Evolutionary conservation across 768 basidiomycete species (phyloP).

Genomic region (Leccinum uliginosum): DNA sequence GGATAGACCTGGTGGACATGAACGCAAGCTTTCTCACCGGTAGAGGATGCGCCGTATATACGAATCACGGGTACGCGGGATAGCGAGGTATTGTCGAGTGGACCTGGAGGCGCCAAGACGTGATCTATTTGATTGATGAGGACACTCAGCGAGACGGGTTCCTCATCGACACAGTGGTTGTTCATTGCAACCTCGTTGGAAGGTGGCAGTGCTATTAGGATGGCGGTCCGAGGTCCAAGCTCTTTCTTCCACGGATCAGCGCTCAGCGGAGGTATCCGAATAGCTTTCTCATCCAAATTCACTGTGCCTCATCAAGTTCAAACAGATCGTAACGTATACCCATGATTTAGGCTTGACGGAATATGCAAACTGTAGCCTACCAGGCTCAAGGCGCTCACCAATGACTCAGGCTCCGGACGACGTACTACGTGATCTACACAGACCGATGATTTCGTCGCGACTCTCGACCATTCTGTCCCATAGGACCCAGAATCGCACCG

Average conservation of each 20-base stretch:
- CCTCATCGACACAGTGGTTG: not conserved
- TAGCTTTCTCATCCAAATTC: not conserved
- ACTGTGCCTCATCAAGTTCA: not conserved
- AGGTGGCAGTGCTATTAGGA: not conserved
- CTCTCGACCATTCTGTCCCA: not conserved
- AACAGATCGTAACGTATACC: not conserved
- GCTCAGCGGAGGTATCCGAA: not conserved
- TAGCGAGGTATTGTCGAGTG: slow-evolving; percentile 60
- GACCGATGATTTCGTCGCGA: not conserved
- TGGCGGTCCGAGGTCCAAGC: too few relatives aligned
- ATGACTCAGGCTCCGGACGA: not conserved
- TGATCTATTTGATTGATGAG: slow-evolving; percentile 63
- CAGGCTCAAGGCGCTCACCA: not conserved
- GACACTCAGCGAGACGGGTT: slow-evolving; percentile 34
- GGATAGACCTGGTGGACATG: slow-evolving; percentile 94
- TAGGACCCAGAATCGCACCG: not conserved
- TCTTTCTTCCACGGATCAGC: not conserved
- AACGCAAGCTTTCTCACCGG: slow-evolving; percentile 74
- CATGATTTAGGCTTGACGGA: not conserved
- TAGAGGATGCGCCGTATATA: slow-evolving; percentile 80
- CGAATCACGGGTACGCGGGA: slow-evolving; percentile 74
- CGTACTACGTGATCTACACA: not conserved
- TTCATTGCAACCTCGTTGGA: slow-evolving; percentile 1
- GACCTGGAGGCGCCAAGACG: slow-evolving; percentile 49
- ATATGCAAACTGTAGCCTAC: not conserved